Conservation (phyloP, 2,329 filamentous ascomycete species). For the Ascochyta viciae-villosae region DNA sequence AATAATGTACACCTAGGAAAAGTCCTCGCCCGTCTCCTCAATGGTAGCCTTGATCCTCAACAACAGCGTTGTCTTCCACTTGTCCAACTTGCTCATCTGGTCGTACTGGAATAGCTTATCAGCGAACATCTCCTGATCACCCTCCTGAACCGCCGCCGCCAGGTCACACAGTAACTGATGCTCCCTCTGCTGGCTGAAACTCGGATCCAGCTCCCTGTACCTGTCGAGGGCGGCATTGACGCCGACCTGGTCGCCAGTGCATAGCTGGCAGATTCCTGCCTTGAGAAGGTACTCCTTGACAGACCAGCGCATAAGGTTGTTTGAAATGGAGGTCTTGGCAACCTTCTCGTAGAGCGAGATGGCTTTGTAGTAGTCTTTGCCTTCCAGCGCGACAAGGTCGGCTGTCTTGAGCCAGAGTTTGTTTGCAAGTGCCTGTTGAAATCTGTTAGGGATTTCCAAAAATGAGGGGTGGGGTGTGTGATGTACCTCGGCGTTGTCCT, state of each 20-base stretch:
- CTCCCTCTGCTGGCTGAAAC: conserved; percentile 80
- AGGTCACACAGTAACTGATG: conserved; percentile 82
- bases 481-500: conserved; percentile 49
- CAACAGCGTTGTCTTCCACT: conserved; percentile 93
- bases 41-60: conserved; percentile 84
- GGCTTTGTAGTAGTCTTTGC: conserved; percentile 70
- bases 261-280: conserved; percentile 88
- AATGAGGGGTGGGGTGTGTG: conserved; percentile 2
- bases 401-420: conserved; percentile 93
- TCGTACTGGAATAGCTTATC: conserved; percentile 90
- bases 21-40: conserved; percentile 73
- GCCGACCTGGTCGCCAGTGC: conserved; percentile 77
- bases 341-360: conserved; percentile 76
- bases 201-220: conserved; percentile 71
- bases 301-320: conserved; percentile 69
- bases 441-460: conserved; percentile 33
- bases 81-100: conserved; percentile 90
- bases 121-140: conserved; percentile 81
- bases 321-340: conserved; percentile 77
- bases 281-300: conserved; percentile 97
- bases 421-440: conserved; percentile 73
- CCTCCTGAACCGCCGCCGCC: conserved; percentile 74
- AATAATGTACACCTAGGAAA: conserved; percentile 57
- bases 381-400: conserved; percentile 81
- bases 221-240: conserved; percentile 80